Conservation (phyloP, 202 grass and related monocot genomes). For the Elaeis oleifera region DNA sequence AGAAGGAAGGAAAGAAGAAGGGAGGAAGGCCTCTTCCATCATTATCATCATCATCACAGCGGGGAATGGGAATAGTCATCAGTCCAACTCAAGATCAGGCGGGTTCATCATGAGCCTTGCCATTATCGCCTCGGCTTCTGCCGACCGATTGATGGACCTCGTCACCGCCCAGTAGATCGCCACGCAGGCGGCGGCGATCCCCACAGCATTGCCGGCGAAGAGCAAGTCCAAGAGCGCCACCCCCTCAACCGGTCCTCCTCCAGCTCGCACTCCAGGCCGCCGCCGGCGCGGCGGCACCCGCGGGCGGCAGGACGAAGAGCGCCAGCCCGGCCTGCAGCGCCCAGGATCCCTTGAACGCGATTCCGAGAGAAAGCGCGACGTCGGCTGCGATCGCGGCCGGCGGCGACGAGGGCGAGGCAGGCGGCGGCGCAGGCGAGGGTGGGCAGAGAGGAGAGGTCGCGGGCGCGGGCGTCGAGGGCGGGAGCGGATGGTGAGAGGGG, state of each 20-base stretch:
- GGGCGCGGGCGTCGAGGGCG: not conserved
- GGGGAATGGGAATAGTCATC: not conserved
- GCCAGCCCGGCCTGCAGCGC: constrained; percentile 1
- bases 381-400: not conserved
- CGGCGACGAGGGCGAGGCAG: not conserved
- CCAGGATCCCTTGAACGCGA: constrained; percentile 5
- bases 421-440: not conserved
- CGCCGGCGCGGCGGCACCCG: not conserved
- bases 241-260: not conserved
- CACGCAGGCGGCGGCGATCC: not conserved
- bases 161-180: not conserved
- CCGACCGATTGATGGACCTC: not conserved
- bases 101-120: not conserved
- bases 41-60: too few relatives aligned
- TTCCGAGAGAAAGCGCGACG: not conserved
- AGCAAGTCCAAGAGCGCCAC: not conserved
- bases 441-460: not conserved
- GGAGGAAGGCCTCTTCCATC: too few relatives aligned
- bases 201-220: not conserved
- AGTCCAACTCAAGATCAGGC: not conserved
- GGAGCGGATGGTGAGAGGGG: not conserved
- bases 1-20: too few relatives aligned
- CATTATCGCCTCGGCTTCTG: not conserved
- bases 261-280: not conserved
- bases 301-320: not conserved